These are phyloP conservation scores for Epichloe scottii DNA, from an alignment of 2,329 filamentous ascomycete genomes.

Conservation along the genomic window DNA sequence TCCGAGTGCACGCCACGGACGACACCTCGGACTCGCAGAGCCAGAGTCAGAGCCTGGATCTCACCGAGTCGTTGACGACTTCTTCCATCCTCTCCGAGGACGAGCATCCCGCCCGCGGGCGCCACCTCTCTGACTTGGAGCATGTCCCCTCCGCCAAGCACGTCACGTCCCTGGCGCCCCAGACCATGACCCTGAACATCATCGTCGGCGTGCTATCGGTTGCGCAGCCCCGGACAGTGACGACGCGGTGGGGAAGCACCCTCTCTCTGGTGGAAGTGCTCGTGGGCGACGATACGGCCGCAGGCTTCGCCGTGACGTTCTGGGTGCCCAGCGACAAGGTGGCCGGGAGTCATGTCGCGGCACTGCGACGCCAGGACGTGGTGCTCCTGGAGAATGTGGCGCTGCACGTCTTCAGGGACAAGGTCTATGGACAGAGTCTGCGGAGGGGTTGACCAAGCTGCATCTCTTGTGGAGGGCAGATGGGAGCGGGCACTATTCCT, in stretches of 20 bases:
- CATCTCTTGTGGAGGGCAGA: constrained; percentile 48
- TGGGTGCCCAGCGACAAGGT: constrained; percentile 49
- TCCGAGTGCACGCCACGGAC: constrained; percentile 52
- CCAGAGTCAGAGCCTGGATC: constrained; percentile 15
- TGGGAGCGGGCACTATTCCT: constrained; percentile 42
- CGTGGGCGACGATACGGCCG: constrained; percentile 73
- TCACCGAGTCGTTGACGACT: constrained; percentile 10
- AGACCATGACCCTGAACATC: constrained; percentile 71
- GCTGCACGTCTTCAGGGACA: constrained; percentile 59
- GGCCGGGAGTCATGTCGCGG: constrained; percentile 20
- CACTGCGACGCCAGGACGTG: constrained; percentile 59
- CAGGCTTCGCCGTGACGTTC: constrained; percentile 71
- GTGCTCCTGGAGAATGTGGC: constrained; percentile 71
- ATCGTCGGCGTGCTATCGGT: constrained; percentile 70
- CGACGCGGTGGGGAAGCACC: constrained; percentile 48
- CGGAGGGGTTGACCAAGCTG: constrained; percentile 58
- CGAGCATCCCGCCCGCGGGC: constrained; percentile 13
- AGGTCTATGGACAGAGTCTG: constrained; percentile 76
- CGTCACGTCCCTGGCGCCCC: constrained; percentile 56
- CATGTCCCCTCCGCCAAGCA: constrained; percentile 57
- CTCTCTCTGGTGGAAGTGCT: constrained; percentile 63
- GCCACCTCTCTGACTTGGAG: constrained; percentile 41
- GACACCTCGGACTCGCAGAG: constrained; percentile 43
- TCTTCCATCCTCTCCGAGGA: constrained; percentile 12
- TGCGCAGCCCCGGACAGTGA: constrained; percentile 52